Evolutionary conservation across 106 monocot genomes (phyloP), one percentile per base, ranked within the genome.

Genomic region (Chionographis japonica): DNA sequence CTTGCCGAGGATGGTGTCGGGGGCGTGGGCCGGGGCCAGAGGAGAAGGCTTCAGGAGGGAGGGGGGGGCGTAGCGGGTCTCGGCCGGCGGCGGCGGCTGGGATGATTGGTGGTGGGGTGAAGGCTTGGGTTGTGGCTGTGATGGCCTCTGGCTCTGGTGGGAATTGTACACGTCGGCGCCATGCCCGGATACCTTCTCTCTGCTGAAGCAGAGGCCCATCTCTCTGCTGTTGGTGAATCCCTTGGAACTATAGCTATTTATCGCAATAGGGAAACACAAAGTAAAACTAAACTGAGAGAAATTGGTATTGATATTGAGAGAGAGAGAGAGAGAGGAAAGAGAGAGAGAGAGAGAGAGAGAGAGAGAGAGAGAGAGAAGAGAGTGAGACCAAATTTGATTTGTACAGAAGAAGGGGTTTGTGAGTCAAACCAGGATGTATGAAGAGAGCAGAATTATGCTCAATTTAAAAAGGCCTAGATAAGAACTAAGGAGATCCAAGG

Each of bases 1-100:
- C 55, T 77, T 81, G 19, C 65, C 73, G 36, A 85, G 80, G 51
- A 81, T 74, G 8, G 81, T 78, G 40, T 88, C 84, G 2, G 63
- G 43, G 42, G 65, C 36, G 18, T 43, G 65, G 49, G 55, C 3
- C 4, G 15, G 58, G 41, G 46, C 16, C 5, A 49, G 60, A 3
- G 12, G 0, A 27, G 70, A 60, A 36, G 50, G 10, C 16, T 50
- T 70, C 27, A 36, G 6, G 12, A 60, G 60, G 3, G 70, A 49
- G 9, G 70, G 51, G 3, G 60, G 7, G 8, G 56, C 41, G 7
- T 50, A n/a, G 6, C 17, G 50, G 39, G 13, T 37, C 43, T 61
- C 71, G 8, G 43, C 5, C 40, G 42, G 42, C 40, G 68, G 41
- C 54, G 55, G 42, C 40, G 55, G 57, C 57, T 37, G 57, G 6